Conservation (phyloP, 179 eudicot species). For the Spinacia oleracea region DNA sequence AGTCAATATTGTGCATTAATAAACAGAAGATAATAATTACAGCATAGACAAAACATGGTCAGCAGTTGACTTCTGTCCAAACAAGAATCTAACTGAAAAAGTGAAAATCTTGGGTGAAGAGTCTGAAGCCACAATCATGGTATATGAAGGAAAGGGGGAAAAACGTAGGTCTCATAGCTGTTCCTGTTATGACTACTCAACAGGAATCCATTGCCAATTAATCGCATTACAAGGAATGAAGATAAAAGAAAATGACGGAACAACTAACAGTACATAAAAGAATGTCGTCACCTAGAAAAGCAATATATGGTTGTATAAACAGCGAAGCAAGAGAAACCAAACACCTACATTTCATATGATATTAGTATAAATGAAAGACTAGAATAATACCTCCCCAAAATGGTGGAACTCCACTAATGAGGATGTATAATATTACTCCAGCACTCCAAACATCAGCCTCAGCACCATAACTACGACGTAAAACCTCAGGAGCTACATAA, state of each 20-base stretch:
- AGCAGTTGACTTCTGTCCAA: not conserved
- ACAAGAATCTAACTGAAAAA: not conserved
- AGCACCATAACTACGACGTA: constrained; percentile 74
- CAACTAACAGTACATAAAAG: not conserved
- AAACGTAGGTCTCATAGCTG: not conserved
- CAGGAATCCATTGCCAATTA: not conserved
- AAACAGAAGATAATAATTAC: not conserved
- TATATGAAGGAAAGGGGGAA: not conserved
- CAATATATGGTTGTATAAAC: not conserved
- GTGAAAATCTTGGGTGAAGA: not conserved
- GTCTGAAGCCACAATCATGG: not conserved
- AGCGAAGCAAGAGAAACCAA: not conserved
- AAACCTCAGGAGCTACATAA: constrained; percentile 97
- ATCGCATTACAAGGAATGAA: not conserved
- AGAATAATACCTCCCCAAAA: constrained; percentile 81
- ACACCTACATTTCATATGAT: not conserved
- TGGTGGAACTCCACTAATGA: constrained; percentile 95
- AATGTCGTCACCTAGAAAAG: constrained; percentile 3
- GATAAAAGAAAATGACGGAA: constrained; percentile 3
- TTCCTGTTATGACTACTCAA: not conserved
- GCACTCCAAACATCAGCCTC: constrained; percentile 99
- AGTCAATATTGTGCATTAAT: constrained; percentile 14
- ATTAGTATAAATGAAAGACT: constrained; percentile 3
- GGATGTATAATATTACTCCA: constrained; percentile 86
- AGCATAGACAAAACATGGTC: not conserved